These are phyloP conservation scores for Ambispora gerdemannii DNA, from an alignment of 192 early-diverging fungal species.

Conservation along the genomic window DNA sequence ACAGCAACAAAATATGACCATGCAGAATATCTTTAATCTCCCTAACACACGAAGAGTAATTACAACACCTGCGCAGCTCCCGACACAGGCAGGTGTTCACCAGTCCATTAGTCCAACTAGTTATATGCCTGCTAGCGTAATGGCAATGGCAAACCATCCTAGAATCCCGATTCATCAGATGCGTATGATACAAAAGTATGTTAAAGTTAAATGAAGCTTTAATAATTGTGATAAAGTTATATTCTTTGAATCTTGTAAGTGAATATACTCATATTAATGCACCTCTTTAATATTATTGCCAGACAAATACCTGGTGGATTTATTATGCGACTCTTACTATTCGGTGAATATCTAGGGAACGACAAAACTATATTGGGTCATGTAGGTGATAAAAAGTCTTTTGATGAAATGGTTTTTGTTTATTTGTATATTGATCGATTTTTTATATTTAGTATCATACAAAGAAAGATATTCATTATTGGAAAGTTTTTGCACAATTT, in stretches of 20 bases:
- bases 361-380: background rate
- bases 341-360: background rate
- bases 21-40: background rate
- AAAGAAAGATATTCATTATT: background rate
- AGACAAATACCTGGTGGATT: background rate
- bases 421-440: background rate
- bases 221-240: too few species aligned
- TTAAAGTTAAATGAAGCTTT: too few species aligned
- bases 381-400: background rate
- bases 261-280: background rate
- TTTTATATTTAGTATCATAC: background rate
- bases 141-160: background rate
- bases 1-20: background rate
- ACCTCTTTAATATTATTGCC: background rate
- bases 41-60: background rate
- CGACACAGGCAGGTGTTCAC: background rate
- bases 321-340: background rate
- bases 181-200: background rate
- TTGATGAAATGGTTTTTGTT: background rate
- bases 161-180: background rate
- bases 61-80: background rate
- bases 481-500: background rate
- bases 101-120: background rate
- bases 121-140: background rate
- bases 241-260: background rate